phyloP scores from a whole-genome alignment of 139 green algal species.

The Trebouxia sp. region DNA sequence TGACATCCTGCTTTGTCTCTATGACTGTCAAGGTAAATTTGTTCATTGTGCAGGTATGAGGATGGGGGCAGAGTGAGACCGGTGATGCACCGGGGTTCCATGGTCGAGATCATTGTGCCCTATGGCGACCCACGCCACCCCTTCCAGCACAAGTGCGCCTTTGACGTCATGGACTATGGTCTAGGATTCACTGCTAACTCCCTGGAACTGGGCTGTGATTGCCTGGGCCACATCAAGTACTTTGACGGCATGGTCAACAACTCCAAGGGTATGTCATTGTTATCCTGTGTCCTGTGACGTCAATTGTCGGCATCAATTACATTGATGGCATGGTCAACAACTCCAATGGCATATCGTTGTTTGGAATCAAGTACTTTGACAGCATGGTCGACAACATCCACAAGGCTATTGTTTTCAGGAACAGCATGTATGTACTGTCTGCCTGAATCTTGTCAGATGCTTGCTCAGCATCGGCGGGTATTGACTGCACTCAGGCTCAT shows the following conservation, averaged over 20 bases:
- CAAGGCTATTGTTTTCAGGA: too few species aligned
- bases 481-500: background rate
- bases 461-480: background rate
- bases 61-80: conserved; percentile 63
- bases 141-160: conserved; percentile 85
- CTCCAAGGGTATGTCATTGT: conserved; percentile 42
- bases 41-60: conserved; percentile 49
- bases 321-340: too few species aligned
- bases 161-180: conserved; percentile 82
- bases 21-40: too few species aligned
- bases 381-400: too few species aligned
- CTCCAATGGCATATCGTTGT: too few species aligned
- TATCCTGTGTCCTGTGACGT: too few species aligned
- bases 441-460: background rate
- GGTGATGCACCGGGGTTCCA: conserved; percentile 73
- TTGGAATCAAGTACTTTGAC: too few species aligned
- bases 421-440: too few species aligned
- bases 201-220: conserved; percentile 88
- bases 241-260: conserved; percentile 80
- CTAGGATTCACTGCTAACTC: conserved; percentile 67
- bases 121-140: conserved; percentile 47
- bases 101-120: conserved; percentile 92
- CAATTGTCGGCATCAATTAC: too few species aligned
- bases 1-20: too few species aligned
- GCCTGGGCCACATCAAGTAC: conserved; percentile 87